Evolutionary conservation across 257 asterid genomes (phyloP).

Genomic region (Gardenia jasminoides): DNA sequence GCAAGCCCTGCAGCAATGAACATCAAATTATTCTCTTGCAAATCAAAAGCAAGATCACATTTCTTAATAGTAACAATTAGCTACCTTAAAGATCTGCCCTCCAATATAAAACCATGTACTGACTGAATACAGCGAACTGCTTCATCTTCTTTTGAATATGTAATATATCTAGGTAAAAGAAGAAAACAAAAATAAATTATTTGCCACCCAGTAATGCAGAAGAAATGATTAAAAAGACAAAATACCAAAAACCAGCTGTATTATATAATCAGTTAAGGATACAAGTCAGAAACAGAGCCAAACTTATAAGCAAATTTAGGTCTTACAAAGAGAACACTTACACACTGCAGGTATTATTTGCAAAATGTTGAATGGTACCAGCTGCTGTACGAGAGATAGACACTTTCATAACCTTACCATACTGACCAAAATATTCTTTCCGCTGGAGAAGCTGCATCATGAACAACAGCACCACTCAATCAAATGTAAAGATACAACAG

Average conservation of each 20-base stretch:
- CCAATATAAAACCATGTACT: slow-evolving; percentile 87
- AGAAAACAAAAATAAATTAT: neutral
- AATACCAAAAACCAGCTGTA: neutral
- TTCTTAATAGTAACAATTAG: slow-evolving; percentile 17
- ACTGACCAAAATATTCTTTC: slow-evolving; percentile 76
- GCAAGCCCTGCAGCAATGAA: slow-evolving; percentile 69
- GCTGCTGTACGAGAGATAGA: slow-evolving; percentile 89
- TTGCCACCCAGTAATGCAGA: neutral
- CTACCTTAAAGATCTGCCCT: slow-evolving; percentile 72
- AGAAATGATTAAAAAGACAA: neutral
- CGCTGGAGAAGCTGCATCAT: slow-evolving; percentile 79
- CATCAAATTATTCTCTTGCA: slow-evolving; percentile 20
- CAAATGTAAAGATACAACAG: neutral
- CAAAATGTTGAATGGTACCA: slow-evolving; percentile 88
- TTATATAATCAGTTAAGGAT: neutral
- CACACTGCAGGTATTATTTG: slow-evolving; percentile 96
- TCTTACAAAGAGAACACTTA: slow-evolving; percentile 33
- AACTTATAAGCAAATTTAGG: neutral
- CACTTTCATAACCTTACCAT: slow-evolving; percentile 92
- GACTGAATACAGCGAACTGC: slow-evolving; percentile 93
- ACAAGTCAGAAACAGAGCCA: neutral
- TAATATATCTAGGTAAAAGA: slow-evolving; percentile 61
- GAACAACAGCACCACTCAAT: neutral
- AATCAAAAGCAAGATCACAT: neutral
- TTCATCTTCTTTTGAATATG: slow-evolving; percentile 89